Evolutionary conservation across 306 rosid genomes (phyloP), one percentile per base, ranked within the genome.

Genomic region (Datisca glomerata): DNA sequence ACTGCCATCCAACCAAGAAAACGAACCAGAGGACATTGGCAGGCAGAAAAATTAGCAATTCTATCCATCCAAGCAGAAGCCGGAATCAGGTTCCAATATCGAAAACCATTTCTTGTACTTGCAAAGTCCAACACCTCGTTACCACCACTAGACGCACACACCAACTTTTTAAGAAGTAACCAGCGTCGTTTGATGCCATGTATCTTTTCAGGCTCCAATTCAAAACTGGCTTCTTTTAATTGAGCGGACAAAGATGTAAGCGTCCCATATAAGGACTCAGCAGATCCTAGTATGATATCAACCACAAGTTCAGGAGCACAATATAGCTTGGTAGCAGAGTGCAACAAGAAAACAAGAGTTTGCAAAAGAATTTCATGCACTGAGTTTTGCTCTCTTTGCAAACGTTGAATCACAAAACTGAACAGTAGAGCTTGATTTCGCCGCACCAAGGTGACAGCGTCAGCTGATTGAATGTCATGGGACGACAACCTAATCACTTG

Each of bases 1-100:
- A 86, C 74, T 39, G 96, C 96, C 96, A 86, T 86, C 96, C 96
- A 86, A 50, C 96, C 94, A 57, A 86, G 73, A 61, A 78, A 86
- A 36, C 94, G 83, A 63, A 76, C 94, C 72, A 86, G 64, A 59
- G 96, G 94, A 41, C 60, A 71, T 37, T 49, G 37, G 44, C 66
- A 70, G 41, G 75, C 22, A 47, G 92, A 81, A 71, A 78, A 86
- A 29, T 62, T 59, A 61, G 77, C 59, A 35, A 86, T 76, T 58
- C 70, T 76, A 50, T 66, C 72, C 72, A 72, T 78, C 96, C 96
- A 81, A 45, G 96, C 81, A 29, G 94, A 86, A 59, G 92, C 68
- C 35, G 92, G 94, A 73, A 81, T 69, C 61, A 86, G 54, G 50
- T 81, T 82, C 63, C 86, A 82, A 53, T 55, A 71, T 11, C 57